A percentile compares a stretch with the other conserved stretches of the same genome.
Evolutionary conservation across 2,329 filamentous ascomycete species (phyloP).

Genomic region (Chrysosporium keratinophilum): DNA sequence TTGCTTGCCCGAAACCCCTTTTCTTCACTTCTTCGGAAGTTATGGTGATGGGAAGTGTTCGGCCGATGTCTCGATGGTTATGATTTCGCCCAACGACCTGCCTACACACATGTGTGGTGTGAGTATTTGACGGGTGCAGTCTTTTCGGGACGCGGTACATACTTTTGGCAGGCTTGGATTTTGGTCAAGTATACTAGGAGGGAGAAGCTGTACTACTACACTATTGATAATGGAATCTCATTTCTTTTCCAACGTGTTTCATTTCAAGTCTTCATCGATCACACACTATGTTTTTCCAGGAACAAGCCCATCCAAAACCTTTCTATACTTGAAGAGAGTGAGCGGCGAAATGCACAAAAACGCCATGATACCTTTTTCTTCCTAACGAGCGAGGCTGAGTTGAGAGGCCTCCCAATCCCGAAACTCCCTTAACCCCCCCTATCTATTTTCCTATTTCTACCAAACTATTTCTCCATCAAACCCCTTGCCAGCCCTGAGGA

Average conservation of each 20-base stretch:
- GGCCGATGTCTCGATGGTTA: slow-evolving; percentile 2
- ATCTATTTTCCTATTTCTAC: no score
- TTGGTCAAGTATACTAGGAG: neutral
- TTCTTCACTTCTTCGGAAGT: slow-evolving; percentile 4
- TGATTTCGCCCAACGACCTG: neutral
- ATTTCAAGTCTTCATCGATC: neutral
- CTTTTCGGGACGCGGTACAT: slow-evolving; percentile 2
- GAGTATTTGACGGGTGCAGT: neutral
- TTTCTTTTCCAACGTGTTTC: neutral
- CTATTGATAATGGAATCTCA: slow-evolving; percentile 2
- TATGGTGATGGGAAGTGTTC: slow-evolving; percentile 14
- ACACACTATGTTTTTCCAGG: no score
- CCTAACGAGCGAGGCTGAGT: no score
- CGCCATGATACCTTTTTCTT: no score
- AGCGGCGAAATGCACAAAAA: no score
- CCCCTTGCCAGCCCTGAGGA: no score
- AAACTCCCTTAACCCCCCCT: no score
- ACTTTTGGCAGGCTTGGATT: neutral
- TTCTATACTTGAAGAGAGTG: no score
- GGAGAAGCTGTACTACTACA: slow-evolving; percentile 1
- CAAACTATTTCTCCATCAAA: no score
- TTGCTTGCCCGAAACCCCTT: slow-evolving; percentile 13
- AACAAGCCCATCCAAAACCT: no score
- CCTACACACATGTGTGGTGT: no score
- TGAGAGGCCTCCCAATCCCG: no score